A percentile compares a stretch with the other conserved stretches of the same genome.
phyloP scores from a whole-genome alignment of 2,329 filamentous ascomycete genomes.

The Torrubiella hemipterigena region DNA sequence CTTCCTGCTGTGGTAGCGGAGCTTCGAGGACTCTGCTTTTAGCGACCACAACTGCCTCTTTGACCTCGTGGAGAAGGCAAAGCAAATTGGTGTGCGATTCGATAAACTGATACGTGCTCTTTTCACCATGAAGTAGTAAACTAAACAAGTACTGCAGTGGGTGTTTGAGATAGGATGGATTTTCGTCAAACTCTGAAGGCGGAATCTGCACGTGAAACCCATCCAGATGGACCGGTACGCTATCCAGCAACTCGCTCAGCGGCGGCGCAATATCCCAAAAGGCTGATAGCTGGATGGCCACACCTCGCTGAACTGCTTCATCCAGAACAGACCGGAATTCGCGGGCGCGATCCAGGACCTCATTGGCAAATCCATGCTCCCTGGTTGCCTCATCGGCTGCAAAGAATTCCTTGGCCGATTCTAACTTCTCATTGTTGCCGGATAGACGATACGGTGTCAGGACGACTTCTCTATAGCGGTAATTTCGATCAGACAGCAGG shows the following conservation, averaged over 20 bases:
- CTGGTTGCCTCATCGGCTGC: conserved; percentile 63
- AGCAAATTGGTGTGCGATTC: conserved; percentile 86
- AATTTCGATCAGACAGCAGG: conserved; percentile 71
- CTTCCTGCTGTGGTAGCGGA: conserved; percentile 36
- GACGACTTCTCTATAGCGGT: conserved; percentile 76
- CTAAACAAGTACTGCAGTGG: conserved; percentile 87
- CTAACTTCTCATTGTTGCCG: conserved; percentile 67
- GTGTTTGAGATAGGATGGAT: conserved; percentile 65
- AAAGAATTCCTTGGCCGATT: conserved; percentile 73
- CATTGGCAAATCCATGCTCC: conserved; percentile 56
- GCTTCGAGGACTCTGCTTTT: conserved; percentile 56
- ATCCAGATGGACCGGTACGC: conserved; percentile 51
- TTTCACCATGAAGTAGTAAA: conserved; percentile 75
- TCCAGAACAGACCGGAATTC: conserved; percentile 72
- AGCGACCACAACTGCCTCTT: conserved; percentile 62
- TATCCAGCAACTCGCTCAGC: conserved; percentile 65
- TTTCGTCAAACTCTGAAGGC: conserved; percentile 68
- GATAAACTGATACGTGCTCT: conserved; percentile 93
- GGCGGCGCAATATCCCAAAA: conserved; percentile 97
- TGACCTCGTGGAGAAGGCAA: conserved; percentile 83
- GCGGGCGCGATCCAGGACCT: conserved; percentile 60
- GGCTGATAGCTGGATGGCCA: conserved; percentile 81
- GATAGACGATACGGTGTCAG: conserved; percentile 67
- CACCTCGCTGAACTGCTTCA: conserved; percentile 72
- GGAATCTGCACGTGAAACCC: conserved; percentile 69